phyloP scores from a whole-genome alignment of 495 filamentous ascomycete species.

The Penicillium lividum region DNA sequence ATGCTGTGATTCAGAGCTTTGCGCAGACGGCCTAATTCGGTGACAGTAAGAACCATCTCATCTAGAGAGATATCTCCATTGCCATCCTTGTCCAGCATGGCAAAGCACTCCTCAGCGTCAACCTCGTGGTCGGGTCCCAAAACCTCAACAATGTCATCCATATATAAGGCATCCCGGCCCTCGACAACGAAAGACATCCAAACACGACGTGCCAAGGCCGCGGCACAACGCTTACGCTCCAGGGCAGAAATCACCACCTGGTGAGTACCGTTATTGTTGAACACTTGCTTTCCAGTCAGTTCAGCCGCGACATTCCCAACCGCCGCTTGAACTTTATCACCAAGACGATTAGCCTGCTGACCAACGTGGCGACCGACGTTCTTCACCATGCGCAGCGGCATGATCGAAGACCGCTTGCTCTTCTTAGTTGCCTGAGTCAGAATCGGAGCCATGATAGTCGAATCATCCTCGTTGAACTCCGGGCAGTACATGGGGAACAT shows the following conservation, averaged over 20 bases:
- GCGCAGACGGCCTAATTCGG: conserved; percentile 77
- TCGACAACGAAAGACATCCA: conserved; percentile 99
- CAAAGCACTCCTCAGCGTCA: conserved; percentile 83
- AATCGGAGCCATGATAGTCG: conserved; percentile 82
- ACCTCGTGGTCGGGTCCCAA: conserved; percentile 68
- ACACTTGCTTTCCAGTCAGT: conserved; percentile 90
- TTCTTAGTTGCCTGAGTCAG: conserved; percentile 26
- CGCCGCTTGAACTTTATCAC: conserved; percentile 85
- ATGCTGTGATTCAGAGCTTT: conserved; percentile 87
- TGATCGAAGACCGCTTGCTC: conserved; percentile 55
- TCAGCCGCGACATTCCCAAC: conserved; percentile 95
- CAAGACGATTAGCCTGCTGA: conserved; percentile 74
- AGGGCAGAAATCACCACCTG: conserved; percentile 86
- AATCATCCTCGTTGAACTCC: conserved; percentile 90
- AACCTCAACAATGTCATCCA: conserved; percentile 84
- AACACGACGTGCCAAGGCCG: conserved; percentile 85
- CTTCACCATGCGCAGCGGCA: conserved; percentile 71
- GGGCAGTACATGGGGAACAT: conserved; percentile 89
- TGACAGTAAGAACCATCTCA: conserved; percentile 88
- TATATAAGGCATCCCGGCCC: conserved; percentile 73
- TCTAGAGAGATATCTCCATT: conserved; percentile 95
- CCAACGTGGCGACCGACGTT: conserved; percentile 48
- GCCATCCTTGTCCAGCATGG: conserved; percentile 74
- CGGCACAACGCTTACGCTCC: conserved; percentile 76
- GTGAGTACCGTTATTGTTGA: conserved; percentile 86